Evolutionary conservation across 345 rosid genomes (phyloP).

Genomic region (Pistacia vera): DNA sequence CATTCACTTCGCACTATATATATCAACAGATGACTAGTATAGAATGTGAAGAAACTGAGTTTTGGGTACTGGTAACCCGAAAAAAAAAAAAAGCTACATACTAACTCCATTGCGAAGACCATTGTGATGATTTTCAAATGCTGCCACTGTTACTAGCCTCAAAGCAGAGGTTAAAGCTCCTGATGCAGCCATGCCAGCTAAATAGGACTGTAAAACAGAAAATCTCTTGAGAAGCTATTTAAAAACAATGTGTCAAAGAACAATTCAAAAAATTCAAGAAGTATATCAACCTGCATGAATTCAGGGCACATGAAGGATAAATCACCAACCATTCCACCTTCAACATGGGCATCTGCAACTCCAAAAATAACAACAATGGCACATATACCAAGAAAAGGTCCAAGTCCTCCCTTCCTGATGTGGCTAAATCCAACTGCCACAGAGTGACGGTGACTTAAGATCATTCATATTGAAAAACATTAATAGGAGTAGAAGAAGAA

Average conservation of each 20-base stretch:
- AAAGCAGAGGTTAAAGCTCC: slow-evolving; percentile 81
- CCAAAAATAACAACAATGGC: slow-evolving; percentile 62
- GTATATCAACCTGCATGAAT: slow-evolving; percentile 65
- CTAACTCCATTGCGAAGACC: slow-evolving; percentile 87
- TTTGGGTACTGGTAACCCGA: neutral
- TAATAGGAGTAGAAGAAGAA: no score
- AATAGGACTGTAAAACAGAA: slow-evolving; percentile 57
- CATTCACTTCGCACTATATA: neutral
- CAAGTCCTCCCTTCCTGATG: slow-evolving; percentile 73
- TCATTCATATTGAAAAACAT: neutral
- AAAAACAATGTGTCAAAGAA: neutral
- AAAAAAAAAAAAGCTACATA: slow-evolving; percentile 32
- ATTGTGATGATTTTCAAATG: slow-evolving; percentile 53
- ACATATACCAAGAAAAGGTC: slow-evolving; percentile 65
- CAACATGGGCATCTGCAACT: slow-evolving; percentile 78
- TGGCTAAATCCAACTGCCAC: slow-evolving; percentile 67
- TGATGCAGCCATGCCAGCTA: slow-evolving; percentile 88
- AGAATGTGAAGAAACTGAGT: no score
- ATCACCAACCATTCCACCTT: slow-evolving; percentile 94
- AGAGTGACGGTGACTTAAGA: neutral
- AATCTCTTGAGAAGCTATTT: neutral
- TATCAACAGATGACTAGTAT: neutral
- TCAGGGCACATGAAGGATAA: slow-evolving; percentile 88
- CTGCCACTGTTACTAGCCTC: slow-evolving; percentile 78
- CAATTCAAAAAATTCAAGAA: neutral